Evolutionary conservation across 139 green algal genomes (phyloP).

Genomic region (Haematococcus lacustris): DNA sequence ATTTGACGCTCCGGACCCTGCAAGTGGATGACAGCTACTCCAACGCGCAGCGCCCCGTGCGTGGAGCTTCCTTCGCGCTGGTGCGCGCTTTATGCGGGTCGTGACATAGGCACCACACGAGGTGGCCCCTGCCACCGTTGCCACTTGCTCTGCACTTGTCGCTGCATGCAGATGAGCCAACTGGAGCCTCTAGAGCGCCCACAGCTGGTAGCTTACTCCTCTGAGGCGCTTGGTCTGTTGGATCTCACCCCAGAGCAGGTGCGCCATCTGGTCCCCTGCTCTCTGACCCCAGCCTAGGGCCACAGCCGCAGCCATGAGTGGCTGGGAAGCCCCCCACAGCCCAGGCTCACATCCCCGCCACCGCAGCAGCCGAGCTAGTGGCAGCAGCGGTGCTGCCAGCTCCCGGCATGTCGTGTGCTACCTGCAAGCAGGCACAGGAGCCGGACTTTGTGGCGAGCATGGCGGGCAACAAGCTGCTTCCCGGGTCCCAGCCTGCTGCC

Average conservation of each 20-base stretch:
- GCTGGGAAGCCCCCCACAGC: not conserved
- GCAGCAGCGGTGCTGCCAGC: not conserved
- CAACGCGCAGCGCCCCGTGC: constrained; percentile 10
- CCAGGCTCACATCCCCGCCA: not conserved
- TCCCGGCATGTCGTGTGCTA: not conserved
- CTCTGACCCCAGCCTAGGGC: not conserved
- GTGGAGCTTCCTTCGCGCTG: constrained; percentile 26
- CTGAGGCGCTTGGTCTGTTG: constrained; percentile 40
- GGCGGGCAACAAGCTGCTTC: constrained; percentile 37
- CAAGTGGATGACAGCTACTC: not conserved
- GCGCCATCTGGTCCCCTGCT: not conserved
- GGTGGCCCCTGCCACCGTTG: not conserved
- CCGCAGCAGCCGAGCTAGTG: not conserved
- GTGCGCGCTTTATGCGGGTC: constrained; percentile 8
- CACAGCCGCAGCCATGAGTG: not conserved
- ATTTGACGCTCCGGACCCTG: not conserved
- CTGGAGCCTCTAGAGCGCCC: constrained; percentile 31
- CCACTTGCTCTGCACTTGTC: not conserved
- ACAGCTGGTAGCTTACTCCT: constrained; percentile 27
- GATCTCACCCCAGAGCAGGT: constrained; percentile 37
- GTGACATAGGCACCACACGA: not conserved
- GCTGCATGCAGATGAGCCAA: constrained; percentile 2
- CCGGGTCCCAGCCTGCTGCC: constrained; percentile 41
- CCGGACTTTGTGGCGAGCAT: constrained; percentile 36
- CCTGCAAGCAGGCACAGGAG: constrained; percentile 5